phyloP scores from a whole-genome alignment of 371 early-diverging fungal genomes.

The Zancudomyces culisetae region DNA sequence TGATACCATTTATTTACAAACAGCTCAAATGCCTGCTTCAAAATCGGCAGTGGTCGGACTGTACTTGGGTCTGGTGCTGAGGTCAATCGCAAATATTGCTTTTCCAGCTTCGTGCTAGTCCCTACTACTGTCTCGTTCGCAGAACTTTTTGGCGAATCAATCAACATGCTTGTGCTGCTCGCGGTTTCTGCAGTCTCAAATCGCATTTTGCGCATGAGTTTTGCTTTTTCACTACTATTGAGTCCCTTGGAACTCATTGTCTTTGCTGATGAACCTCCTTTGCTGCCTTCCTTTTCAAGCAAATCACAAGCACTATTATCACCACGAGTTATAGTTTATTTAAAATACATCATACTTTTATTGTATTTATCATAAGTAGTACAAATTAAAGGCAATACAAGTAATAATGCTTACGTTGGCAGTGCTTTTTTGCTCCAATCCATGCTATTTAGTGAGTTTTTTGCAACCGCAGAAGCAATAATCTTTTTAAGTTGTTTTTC shows the following conservation, averaged over 20 bases:
- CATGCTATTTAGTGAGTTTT: constrained; percentile 13
- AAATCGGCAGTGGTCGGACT: constrained; percentile 63
- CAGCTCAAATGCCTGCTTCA: constrained; percentile 51
- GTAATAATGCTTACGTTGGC: constrained; percentile 23
- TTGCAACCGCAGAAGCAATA: constrained; percentile 14
- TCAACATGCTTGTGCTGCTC: no score
- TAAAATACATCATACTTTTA: no score
- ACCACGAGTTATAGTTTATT: no score
- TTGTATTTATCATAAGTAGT: no score
- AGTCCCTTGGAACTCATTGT: no score
- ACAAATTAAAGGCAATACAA: no score
- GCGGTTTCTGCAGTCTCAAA: no score
- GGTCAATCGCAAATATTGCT: constrained; percentile 75
- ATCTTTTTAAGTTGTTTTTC: constrained; percentile 22
- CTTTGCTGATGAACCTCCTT: no score
- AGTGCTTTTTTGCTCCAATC: constrained; percentile 14
- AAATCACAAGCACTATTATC: no score
- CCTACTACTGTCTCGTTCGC: constrained; percentile 74
- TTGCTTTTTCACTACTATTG: no score
- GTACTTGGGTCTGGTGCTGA: constrained; percentile 77
- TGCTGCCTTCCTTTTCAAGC: no score
- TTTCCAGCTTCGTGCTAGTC: constrained; percentile 62
- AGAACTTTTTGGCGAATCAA: constrained; percentile 55
- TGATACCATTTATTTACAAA: constrained; percentile 56
- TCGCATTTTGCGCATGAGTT: no score